Percentiles rank a stretch among this genome's conserved stretches.
Evolutionary conservation across 176 grass and related monocot genomes (phyloP).

Genomic region (Hordeum vulgare): MorexV3_pseudomolecules_assembly NC_058520.1:580429602-580430101

Average conservation of each 20-base stretch:
- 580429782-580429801: neutral
- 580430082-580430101: neutral
- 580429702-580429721: neutral
- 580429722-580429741: neutral
- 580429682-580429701: neutral
- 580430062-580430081: neutral
- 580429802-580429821: neutral
- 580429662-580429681: neutral
- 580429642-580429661: slow-evolving; percentile 39
- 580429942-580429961: neutral
- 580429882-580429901: no score
- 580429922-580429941: neutral
- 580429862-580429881: neutral
- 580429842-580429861: neutral
- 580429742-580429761: neutral
- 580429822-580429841: neutral
- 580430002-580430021: neutral
- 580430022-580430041: neutral
- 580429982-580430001: neutral
- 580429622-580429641: slow-evolving; percentile 1
- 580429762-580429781: slow-evolving; percentile 6
- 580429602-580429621: slow-evolving; percentile 34
- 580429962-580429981: neutral
- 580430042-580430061: neutral
- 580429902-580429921: neutral